A percentile compares a stretch with the other conserved stretches of the same genome.
Conservation (phyloP, 1,139 yeast species). For the Pneumocystis sp. region DNA sequence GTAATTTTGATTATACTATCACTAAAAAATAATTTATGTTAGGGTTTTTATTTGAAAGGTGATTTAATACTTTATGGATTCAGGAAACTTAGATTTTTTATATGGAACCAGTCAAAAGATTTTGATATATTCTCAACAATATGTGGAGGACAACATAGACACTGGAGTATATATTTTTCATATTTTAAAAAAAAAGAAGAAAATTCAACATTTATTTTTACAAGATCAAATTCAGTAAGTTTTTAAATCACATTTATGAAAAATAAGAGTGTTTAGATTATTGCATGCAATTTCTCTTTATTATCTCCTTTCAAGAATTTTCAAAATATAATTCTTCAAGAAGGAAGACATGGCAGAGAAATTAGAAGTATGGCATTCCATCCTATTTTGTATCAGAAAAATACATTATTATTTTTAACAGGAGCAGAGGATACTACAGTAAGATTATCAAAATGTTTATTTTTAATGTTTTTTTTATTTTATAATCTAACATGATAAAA, state of each 20-base stretch:
- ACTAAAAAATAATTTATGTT: not conserved
- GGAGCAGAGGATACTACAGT: constrained; percentile 86
- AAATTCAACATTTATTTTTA: constrained; percentile 40
- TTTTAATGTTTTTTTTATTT: not conserved
- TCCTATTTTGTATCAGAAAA: constrained; percentile 19
- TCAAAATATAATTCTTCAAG: constrained; percentile 24
- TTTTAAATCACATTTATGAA: not conserved
- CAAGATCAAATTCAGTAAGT: constrained; percentile 22
- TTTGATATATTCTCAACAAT: constrained; percentile 50
- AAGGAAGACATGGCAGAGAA: constrained; percentile 86
- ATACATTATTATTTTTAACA: constrained; percentile 36
- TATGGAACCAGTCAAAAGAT: constrained; percentile 72
- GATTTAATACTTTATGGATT: constrained; percentile 64
- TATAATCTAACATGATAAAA: not conserved
- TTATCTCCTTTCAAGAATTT: constrained; percentile 3
- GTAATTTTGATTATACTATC: not conserved
- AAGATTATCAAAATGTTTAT: constrained; percentile 33
- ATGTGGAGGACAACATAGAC: constrained; percentile 91
- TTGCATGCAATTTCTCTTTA: not conserved
- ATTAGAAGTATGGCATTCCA: constrained; percentile 26
- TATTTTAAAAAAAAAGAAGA: constrained; percentile 18
- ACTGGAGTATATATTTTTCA: constrained; percentile 43
- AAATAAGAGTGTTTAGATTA: not conserved
- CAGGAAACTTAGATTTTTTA: constrained; percentile 58
- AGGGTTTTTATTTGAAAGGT: constrained; percentile 29